Conservation (phyloP, 208 protist species). For the Acanthamoeba culbertsoni region DNA sequence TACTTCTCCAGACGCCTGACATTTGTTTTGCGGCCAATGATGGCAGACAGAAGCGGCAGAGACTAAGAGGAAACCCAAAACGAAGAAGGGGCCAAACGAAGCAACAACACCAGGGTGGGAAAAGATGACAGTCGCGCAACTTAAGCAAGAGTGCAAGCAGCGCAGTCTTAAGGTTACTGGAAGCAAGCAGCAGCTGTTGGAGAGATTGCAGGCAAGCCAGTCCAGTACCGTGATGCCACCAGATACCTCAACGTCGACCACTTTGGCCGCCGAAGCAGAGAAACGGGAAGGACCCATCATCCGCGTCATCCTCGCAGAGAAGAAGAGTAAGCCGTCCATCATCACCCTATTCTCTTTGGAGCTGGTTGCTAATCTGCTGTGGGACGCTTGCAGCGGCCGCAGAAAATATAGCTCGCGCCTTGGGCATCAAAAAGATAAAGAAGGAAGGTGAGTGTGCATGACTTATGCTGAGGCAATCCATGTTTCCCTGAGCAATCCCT, state of each 20-base stretch:
- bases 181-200: conserved; percentile 23
- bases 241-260: not conserved
- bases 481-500: not conserved
- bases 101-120: too few species aligned
- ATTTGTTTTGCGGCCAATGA: too few species aligned
- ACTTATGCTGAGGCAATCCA: not conserved
- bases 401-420: conserved; percentile 38
- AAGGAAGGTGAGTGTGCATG: not conserved
- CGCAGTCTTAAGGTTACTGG: not conserved
- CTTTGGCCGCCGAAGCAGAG: not conserved
- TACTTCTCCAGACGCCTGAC: too few species aligned
- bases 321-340: not conserved
- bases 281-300: not conserved
- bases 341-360: not conserved
- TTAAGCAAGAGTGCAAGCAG: not conserved
- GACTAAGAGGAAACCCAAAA: too few species aligned
- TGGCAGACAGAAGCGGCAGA: too few species aligned
- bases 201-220: not conserved
- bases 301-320: conserved; percentile 17
- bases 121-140: not conserved
- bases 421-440: conserved; percentile 17
- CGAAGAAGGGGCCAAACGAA: too few species aligned
- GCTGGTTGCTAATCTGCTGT: not conserved
- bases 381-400: not conserved
- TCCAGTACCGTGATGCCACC: too few species aligned